Evolutionary conservation across 2,329 filamentous ascomycete species (phyloP).

Genomic region (Cercospora berteroae): DNA sequence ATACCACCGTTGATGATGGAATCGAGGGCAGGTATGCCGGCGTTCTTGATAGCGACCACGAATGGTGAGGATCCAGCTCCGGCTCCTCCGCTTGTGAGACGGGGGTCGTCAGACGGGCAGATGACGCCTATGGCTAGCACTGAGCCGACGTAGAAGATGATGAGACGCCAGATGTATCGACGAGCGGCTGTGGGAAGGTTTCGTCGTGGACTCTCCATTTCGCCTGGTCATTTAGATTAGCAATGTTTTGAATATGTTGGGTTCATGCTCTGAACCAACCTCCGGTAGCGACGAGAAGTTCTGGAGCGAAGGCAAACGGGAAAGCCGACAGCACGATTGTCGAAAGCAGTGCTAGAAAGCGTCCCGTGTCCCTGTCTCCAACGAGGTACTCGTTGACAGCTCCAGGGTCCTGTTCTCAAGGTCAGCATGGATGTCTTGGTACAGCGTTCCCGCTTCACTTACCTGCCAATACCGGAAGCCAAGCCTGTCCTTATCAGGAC

Average conservation of each 20-base stretch:
- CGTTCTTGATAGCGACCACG: conserved; percentile 47
- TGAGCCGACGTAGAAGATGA: conserved; percentile 60
- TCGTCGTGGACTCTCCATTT: conserved; percentile 57
- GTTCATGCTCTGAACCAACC: neutral
- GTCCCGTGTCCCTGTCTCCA: conserved; percentile 45
- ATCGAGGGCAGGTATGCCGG: conserved; percentile 57
- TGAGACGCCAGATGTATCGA: conserved; percentile 61
- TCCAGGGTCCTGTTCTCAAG: conserved; percentile 43
- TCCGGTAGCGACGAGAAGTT: conserved; percentile 53
- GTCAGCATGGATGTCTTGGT: neutral
- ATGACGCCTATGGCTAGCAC: conserved; percentile 62
- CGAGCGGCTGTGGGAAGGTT: conserved; percentile 60
- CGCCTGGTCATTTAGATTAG: conserved; percentile 52
- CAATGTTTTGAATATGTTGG: neutral
- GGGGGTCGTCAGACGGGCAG: conserved; percentile 53
- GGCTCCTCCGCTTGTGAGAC: conserved; percentile 45
- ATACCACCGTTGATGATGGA: conserved; percentile 68
- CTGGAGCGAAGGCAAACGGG: conserved; percentile 56
- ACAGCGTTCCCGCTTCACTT: neutral
- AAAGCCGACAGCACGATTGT: conserved; percentile 54
- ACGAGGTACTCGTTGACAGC: conserved; percentile 51
- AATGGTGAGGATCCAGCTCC: conserved; percentile 24
- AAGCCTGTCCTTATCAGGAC: conserved; percentile 50
- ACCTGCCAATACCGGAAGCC: conserved; percentile 45
- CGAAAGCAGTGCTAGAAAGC: conserved; percentile 54